Evolutionary conservation across 192 early-diverging fungal species (phyloP), one percentile per base, ranked within the genome.

Genomic region (Linnemannia exigua): DNA sequence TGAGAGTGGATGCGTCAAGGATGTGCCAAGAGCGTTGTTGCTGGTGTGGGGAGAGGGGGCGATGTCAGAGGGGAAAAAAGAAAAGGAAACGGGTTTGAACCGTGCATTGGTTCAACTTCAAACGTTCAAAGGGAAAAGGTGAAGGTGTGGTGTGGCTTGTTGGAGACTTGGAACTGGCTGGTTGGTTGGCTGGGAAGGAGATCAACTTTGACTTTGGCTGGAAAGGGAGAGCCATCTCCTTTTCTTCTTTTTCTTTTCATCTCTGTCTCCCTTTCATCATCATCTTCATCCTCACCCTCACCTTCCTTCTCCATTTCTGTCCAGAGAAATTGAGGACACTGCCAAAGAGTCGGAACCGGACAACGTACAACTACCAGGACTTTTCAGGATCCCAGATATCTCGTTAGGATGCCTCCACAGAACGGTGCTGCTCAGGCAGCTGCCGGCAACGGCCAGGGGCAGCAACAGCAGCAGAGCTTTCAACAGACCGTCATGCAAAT

Each of bases 401-500:
- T 44, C 41, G 9, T 9, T 44, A 63, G 28, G 58, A 63, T 63
- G 58, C 58, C 58, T 63, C 28, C 25, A 63, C 58, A 63, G 58
- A 63, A 63, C 58, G 28, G 25, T 31, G 58, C 58, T 28, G 28
- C 58, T 9, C 41, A 12, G 58, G 28, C 28, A 25, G 58, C 58
- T 63, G 70, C 70, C 35, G 69, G 67, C 33, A 69, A 71, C 54
- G 28, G 38, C 44, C 71, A 67, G 46, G 37, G 36, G 25, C 74
- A 70, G 15, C 80, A 81, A 22, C 63, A 70, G 69, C 54, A 70
- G 20, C 80, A 82, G 47, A 51, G 68, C 25, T 33, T 82, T 3
- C 16, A 25, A 14, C 67, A 76, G 58, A 72, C 80, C 1, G 14
- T 82, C 52, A 72, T 67, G 61, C 80, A 82, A 47, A 82, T 82